These are phyloP conservation scores for Gaeumannomyces sp. DNA, from an alignment of 2,329 filamentous ascomycete species.

Conservation along the genomic window DNA sequence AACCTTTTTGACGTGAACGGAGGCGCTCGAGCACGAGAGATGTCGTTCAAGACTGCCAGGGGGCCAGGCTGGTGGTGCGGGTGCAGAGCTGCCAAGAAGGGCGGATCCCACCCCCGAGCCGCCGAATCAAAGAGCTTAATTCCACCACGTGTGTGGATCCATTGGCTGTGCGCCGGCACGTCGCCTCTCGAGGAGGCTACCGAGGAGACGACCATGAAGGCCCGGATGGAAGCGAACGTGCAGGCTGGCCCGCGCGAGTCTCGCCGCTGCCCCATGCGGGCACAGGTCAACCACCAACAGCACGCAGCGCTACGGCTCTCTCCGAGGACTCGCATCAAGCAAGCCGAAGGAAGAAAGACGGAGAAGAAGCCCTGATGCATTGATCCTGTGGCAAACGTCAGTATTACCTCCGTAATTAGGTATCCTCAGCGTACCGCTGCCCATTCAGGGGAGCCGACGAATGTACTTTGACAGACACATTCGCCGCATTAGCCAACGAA, in stretches of 20 bases:
- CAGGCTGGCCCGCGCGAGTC: background rate
- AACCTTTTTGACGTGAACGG: background rate
- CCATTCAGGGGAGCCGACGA: too few species aligned
- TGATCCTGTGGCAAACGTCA: background rate
- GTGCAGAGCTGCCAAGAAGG: conserved; percentile 1
- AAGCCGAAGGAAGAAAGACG: background rate
- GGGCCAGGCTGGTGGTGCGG: background rate
- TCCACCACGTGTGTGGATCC: conserved; percentile 5
- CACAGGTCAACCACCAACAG: background rate
- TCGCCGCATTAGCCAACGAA: too few species aligned
- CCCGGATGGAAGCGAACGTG: background rate
- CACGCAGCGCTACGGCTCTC: too few species aligned
- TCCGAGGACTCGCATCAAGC: background rate
- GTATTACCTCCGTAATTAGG: too few species aligned
- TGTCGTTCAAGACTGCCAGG: conserved; percentile 2
- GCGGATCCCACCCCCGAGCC: background rate
- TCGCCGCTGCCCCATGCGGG: background rate
- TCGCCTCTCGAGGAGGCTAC: background rate
- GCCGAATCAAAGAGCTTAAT: conserved; percentile 9
- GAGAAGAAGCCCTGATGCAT: background rate
- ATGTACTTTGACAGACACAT: too few species aligned
- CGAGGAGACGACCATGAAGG: too few species aligned
- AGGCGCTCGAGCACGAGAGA: background rate
- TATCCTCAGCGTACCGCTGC: too few species aligned
- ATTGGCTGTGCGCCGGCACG: background rate